Evolutionary conservation across 352 stramenopile genomes (phyloP), one percentile per base, ranked within the genome.

Genomic region (Thraustochytrium striatum): DNA sequence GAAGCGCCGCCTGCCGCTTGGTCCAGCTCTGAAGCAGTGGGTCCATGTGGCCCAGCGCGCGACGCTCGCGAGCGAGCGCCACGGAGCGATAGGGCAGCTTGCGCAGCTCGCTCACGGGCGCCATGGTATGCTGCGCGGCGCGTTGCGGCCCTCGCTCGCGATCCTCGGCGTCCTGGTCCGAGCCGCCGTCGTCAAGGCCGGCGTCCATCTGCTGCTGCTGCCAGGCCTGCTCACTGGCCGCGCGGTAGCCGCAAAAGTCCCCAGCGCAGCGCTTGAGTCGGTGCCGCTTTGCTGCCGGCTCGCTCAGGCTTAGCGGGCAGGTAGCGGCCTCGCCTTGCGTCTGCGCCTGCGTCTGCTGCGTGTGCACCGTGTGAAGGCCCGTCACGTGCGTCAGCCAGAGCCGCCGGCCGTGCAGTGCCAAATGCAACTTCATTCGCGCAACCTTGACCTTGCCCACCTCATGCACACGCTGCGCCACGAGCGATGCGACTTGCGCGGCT

Each of bases 181-280:
- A 16, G 8, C 1, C 11, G 21, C 9, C 35, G 8, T 69, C 19
- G 13, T 11, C n/a, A 9, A n/a, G 62, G 28, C 44, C 62, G 44
- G 62, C n/a, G 13, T 21, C 25, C 11, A 73, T 21, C 47, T 73
- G 32, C 13, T 36, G 62, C 1, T n/a, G 28, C 32, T 57, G 21
- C 62, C 62, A 73, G 13, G 32, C 28, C 8, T 36, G 39, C 44
- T 73, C 25, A n/a, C 7, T 36, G 32, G 16, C 32, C 32, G 38
- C 62, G 62, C 44, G 25, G 62, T 73, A 73, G n/a, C 44, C 25
- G 28, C 62, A 73, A 43, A 73, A 73, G 1, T 28, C 35, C n/a
- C 62, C 62, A 28, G 44, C 62, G 47, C 62, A 73, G n/a, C 41
- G 39, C 39, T 70, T 68, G 7, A 19, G 39, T n/a, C 30, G 19